phyloP scores from a whole-genome alignment of 1,139 yeast genomes.

The Yamadazyma epiphylla region DNA sequence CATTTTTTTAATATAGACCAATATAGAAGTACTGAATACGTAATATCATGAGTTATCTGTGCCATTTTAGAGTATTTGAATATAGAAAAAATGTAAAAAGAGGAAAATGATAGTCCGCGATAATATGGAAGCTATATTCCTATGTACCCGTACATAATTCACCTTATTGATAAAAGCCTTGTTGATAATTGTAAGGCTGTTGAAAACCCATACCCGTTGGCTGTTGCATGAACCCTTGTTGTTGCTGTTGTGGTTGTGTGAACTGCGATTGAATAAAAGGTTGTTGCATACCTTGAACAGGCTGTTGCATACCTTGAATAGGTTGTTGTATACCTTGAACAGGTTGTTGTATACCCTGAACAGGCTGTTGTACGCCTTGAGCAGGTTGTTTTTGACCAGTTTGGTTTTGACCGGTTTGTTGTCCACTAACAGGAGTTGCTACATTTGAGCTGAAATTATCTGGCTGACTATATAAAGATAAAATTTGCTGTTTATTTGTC shows the following conservation, averaged over 20 bases:
- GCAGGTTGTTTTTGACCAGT: conserved; percentile 17
- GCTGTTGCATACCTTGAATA: conserved; percentile 14
- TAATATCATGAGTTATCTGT: no score
- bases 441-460: conserved; percentile 23
- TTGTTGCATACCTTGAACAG: conserved; percentile 17
- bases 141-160: not conserved
- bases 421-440: conserved; percentile 17
- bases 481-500: conserved; percentile 37
- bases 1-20: no score
- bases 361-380: conserved; percentile 12
- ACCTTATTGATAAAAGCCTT: conserved; percentile 5
- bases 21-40: no score
- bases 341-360: conserved; percentile 8
- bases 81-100: no score
- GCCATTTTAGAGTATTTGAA: no score
- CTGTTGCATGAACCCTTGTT: conserved; percentile 8
- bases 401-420: conserved; percentile 16
- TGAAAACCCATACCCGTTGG: conserved; percentile 9
- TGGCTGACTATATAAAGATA: conserved; percentile 41
- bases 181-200: conserved; percentile 7
- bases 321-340: conserved; percentile 1
- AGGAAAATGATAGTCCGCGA: no score
- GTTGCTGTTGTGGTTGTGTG: conserved; percentile 11
- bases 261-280: conserved; percentile 8
- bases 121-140: not conserved